Base-by-base conservation (phyloP, 2,329 filamentous ascomycete species). In the Madurella mycetomatis region DNA sequence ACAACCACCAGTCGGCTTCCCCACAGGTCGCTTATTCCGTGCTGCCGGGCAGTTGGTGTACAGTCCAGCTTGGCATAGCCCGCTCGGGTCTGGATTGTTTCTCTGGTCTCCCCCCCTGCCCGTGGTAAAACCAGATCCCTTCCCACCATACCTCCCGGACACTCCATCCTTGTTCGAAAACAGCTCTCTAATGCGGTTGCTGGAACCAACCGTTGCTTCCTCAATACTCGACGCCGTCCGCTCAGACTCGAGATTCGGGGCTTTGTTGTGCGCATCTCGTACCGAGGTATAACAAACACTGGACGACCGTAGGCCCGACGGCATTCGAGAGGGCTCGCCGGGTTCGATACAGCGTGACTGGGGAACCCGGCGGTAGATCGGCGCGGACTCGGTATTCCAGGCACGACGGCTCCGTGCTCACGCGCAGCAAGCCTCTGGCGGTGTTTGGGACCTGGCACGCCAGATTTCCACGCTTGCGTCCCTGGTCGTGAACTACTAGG, bases 31-130 rank as follows among this genome's bases (percentile, higher is more conserved):
- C 48, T 53, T 37, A 44, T 49, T 45, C 51, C 49, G 47, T 55
- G 55, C 52, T 49, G 46, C 48, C 51, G 49, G 52, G 9, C 30
- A 30, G 53, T 45, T 49, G 32, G 41, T 46, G 39, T 46, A 48
- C 47, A 53, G 51, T 25, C 47, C 37, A 47, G 54, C 31, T 49
- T 44, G 41, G 47, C 52, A 57, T 55, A 52, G 58, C 54, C 56
- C 52, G 51, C 62, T 63, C 63, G 54, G 63, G 62, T 61, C 64
- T 53, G 31, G 48, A 54, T 49, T 53, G 43, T 42, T 65, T 61
- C 64, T 62, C 60, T 31, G 32, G 41, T 44, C 42, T n/a, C n/a
- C n/a, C n/a, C n/a, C 56, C 51, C 50, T 58, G 48, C 19, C 45
- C 40, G 17, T 55, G 58, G 58, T 55, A 62, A 61, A 60, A 60